These are phyloP conservation scores for Phytopythium sindhum DNA, from an alignment of 352 stramenopile genomes.

Conservation along the genomic window DNA sequence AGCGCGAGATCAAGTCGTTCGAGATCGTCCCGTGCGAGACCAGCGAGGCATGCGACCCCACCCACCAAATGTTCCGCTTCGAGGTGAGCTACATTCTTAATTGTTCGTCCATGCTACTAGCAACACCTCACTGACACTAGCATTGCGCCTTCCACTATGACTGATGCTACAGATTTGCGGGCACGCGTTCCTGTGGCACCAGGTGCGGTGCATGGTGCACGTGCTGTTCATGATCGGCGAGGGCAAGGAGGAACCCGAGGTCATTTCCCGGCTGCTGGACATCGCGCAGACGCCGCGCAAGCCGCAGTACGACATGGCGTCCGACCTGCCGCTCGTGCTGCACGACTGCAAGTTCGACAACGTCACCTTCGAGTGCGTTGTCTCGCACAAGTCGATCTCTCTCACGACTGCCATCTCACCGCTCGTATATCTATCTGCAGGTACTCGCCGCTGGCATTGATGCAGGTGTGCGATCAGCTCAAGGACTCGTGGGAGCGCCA, in stretches of 20 bases:
- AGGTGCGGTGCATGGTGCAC: slow-evolving; percentile 98
- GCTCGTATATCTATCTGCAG: slow-evolving; percentile 19
- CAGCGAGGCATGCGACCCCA: slow-evolving; percentile 26
- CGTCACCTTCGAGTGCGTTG: slow-evolving; percentile 64
- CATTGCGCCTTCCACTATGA: not conserved
- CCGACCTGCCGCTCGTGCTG: slow-evolving; percentile 94
- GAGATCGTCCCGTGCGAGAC: slow-evolving; percentile 74
- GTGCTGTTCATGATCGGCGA: slow-evolving; percentile 96
- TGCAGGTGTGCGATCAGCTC: slow-evolving; percentile 79
- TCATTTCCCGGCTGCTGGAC: slow-evolving; percentile 92
- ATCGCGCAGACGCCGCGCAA: slow-evolving; percentile 84
- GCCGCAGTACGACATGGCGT: slow-evolving; percentile 94
- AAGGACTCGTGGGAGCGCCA: slow-evolving; percentile 84
- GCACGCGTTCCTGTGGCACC: slow-evolving; percentile 98
- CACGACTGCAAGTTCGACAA: slow-evolving; percentile 95
- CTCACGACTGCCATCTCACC: not conserved
- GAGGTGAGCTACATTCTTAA: slow-evolving; percentile 22
- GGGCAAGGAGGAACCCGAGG: slow-evolving; percentile 84
- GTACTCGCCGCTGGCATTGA: slow-evolving; percentile 68
- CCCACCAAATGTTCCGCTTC: slow-evolving; percentile 69
- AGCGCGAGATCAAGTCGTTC: slow-evolving; percentile 78
- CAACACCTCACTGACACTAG: slow-evolving; percentile 8
- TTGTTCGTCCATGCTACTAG: too few relatives aligned
- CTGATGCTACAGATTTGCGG: slow-evolving; percentile 65
- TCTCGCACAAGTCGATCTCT: not conserved